phyloP scores from a whole-genome alignment of 495 filamentous ascomycete species.

The Neurospora hispaniola region DNA sequence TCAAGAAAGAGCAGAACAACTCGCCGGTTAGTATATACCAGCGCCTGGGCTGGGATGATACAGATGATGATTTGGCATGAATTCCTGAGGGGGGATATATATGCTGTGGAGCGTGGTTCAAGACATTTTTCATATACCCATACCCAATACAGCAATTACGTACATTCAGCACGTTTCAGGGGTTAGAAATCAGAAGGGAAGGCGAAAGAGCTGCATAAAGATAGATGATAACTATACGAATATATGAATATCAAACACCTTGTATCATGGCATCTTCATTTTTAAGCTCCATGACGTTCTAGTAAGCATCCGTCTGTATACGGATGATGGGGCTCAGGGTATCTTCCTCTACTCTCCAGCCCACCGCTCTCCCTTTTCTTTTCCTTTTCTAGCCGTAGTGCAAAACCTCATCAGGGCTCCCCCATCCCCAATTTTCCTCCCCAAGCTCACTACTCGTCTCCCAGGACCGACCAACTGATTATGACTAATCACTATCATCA shows the following conservation, averaged over 20 bases:
- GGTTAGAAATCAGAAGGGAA: background rate
- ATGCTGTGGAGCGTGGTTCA: background rate
- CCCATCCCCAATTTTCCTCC: background rate
- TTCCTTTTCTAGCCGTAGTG: background rate
- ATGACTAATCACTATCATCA: constrained; percentile 42
- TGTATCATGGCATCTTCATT: background rate
- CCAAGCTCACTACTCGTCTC: background rate
- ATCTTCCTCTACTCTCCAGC: background rate
- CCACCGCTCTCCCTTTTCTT: background rate
- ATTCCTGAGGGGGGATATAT: background rate
- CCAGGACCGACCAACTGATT: background rate
- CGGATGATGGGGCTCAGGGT: background rate
- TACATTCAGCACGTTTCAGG: background rate
- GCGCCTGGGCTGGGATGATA: constrained; percentile 60
- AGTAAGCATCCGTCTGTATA: background rate
- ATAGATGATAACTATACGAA: background rate
- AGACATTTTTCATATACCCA: background rate
- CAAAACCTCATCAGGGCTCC: no score
- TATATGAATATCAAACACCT: background rate
- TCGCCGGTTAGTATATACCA: constrained; percentile 48
- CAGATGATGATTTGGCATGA: constrained; percentile 17
- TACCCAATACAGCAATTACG: background rate
- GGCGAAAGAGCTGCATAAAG: background rate
- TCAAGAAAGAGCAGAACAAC: constrained; percentile 20
- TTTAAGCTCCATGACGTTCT: background rate